A percentile compares a stretch with the other conserved stretches of the same genome.
These are phyloP conservation scores for Vigna angularis DNA, from an alignment of 306 rosid genomes.

Conservation along the genomic window DNA sequence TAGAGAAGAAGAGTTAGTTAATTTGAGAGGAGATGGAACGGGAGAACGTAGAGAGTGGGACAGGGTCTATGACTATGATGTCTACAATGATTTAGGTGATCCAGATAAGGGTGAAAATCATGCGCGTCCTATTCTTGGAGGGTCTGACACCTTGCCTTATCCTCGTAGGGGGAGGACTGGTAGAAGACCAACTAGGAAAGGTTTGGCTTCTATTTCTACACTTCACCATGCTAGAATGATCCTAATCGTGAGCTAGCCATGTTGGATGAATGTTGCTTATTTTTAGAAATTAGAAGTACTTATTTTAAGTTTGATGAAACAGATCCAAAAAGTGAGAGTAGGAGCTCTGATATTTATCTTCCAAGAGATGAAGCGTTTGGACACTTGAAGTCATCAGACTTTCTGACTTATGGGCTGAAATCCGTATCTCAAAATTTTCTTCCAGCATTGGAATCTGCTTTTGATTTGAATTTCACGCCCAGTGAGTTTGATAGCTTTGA, in stretches of 20 bases:
- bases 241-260: too few relatives aligned
- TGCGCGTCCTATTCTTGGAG: conserved; percentile 77
- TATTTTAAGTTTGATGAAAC: neutral
- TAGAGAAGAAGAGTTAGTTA: conserved; percentile 62
- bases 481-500: conserved; percentile 65
- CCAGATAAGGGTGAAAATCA: conserved; percentile 57
- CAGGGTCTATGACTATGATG: conserved; percentile 77
- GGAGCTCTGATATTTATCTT: conserved; percentile 52
- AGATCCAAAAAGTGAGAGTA: conserved; percentile 65
- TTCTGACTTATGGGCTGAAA: conserved; percentile 66
- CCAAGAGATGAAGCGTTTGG: conserved; percentile 83
- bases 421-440: conserved; percentile 57
- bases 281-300: neutral
- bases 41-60: conserved; percentile 79
- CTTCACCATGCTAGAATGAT: too few relatives aligned
- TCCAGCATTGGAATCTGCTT: conserved; percentile 51
- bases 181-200: conserved; percentile 54
- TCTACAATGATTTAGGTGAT: conserved; percentile 73
- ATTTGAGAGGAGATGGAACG: conserved; percentile 72
- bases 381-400: conserved; percentile 72
- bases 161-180: conserved; percentile 91
- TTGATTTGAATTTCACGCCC: conserved; percentile 47
- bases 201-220: conserved; percentile 37
- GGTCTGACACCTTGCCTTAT: conserved; percentile 62
- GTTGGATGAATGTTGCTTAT: neutral